Conservation (phyloP, 441 rosid species). For the Dalechampia spathulata region DNA sequence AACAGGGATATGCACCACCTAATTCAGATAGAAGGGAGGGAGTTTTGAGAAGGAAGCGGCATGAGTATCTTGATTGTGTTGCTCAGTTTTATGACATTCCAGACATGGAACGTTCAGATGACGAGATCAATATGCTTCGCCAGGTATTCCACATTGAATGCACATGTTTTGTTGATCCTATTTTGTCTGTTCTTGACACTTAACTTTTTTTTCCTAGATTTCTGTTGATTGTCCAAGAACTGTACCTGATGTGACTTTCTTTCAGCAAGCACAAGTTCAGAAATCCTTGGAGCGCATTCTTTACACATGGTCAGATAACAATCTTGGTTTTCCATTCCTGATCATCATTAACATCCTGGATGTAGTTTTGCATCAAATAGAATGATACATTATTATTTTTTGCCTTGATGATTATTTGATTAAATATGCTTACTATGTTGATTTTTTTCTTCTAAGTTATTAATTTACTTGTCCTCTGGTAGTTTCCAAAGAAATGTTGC, state of each 20-base stretch:
- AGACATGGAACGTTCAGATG: constrained; percentile 91
- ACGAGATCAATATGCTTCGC: constrained; percentile 95
- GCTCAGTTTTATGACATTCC: constrained; percentile 92
- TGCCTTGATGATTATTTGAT: not conserved
- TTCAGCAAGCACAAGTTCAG: constrained; percentile 94
- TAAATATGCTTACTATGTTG: not conserved
- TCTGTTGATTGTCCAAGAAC: constrained; percentile 99
- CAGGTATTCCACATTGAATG: constrained; percentile 45
- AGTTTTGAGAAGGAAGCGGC: constrained; percentile 81
- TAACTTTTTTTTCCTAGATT: constrained; percentile 43
- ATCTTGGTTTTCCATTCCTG: constrained; percentile 4
- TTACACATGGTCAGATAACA: constrained; percentile 69
- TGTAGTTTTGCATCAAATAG: not conserved
- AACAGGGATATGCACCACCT: constrained; percentile 99
- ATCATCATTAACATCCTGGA: not conserved
- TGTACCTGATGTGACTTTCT: constrained; percentile 90
- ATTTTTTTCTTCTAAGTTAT: not conserved
- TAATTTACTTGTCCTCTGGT: not conserved
- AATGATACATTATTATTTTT: not conserved
- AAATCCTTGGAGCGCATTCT: constrained; percentile 96
- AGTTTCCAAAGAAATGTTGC: constrained; percentile 2
- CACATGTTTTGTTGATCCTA: not conserved
- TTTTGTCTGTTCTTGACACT: constrained; percentile 14
- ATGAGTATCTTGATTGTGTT: constrained; percentile 92
- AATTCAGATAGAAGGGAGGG: constrained; percentile 99